Conservation (phyloP, 495 filamentous ascomycete species). For the Penicillium canariense region DNA sequence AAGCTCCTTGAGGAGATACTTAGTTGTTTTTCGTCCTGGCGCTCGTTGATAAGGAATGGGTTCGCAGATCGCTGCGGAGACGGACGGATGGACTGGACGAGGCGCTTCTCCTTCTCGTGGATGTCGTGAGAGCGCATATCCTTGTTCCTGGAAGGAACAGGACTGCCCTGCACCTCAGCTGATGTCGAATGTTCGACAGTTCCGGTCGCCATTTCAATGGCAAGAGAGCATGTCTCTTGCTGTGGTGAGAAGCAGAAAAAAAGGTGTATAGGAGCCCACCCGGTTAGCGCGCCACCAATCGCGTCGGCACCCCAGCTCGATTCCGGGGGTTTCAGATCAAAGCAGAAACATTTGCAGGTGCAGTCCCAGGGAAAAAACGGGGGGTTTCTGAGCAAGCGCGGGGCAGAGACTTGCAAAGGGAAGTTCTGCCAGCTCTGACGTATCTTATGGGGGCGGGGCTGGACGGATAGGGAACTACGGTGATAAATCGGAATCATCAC, state of each 20-base stretch:
- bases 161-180: slow-evolving; percentile 34
- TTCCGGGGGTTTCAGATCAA: slow-evolving; percentile 14
- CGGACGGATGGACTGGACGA: slow-evolving; percentile 45
- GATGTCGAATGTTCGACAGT: slow-evolving; percentile 41
- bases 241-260: slow-evolving; percentile 18
- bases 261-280: slow-evolving; percentile 22
- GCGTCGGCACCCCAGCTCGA: slow-evolving; percentile 19
- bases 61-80: slow-evolving; percentile 46
- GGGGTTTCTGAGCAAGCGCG: slow-evolving; percentile 10
- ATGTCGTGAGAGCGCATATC: slow-evolving; percentile 37
- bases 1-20: slow-evolving; percentile 55
- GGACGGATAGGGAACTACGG: slow-evolving; percentile 24
- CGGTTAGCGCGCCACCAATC: slow-evolving; percentile 29
- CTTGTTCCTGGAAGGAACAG: slow-evolving; percentile 22
- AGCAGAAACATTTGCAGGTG: slow-evolving; percentile 14
- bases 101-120: slow-evolving; percentile 51
- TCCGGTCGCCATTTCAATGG: slow-evolving; percentile 45
- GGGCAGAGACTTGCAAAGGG: slow-evolving; percentile 19
- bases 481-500: slow-evolving; percentile 28
- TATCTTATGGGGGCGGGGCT: slow-evolving; percentile 7
- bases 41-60: slow-evolving; percentile 52
- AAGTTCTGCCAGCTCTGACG: slow-evolving; percentile 19
- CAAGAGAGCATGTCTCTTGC: slow-evolving; percentile 35
- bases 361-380: slow-evolving; percentile 4
- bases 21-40: slow-evolving; percentile 56